These are phyloP conservation scores for Neoarthrinium moseri DNA, from an alignment of 2,329 filamentous ascomycete species.

Conservation along the genomic window DNA sequence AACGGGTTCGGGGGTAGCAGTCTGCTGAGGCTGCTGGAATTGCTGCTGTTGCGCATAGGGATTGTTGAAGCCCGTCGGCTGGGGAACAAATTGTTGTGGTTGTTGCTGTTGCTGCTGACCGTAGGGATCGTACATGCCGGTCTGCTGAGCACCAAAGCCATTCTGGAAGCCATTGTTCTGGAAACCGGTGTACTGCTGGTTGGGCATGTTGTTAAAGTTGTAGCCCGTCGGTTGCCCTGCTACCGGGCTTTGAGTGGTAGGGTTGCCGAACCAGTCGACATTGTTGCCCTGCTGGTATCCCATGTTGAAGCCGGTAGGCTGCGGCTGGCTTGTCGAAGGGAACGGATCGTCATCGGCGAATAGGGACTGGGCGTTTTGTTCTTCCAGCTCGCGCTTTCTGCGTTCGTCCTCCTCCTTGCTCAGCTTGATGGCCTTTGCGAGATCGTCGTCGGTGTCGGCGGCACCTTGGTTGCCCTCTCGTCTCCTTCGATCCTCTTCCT, in stretches of 20 bases:
- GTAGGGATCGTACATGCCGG: constrained; percentile 70
- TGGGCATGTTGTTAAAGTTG: constrained; percentile 52
- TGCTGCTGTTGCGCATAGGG: constrained; percentile 51
- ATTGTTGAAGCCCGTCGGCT: constrained; percentile 50
- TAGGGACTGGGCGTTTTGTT: constrained; percentile 79
- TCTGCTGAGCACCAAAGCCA: constrained; percentile 66
- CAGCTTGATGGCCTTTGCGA: constrained; percentile 91
- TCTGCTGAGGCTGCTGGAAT: constrained; percentile 39
- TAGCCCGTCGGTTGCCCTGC: constrained; percentile 79
- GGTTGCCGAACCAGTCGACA: constrained; percentile 97
- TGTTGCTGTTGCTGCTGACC: constrained; percentile 52
- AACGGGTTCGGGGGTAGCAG: constrained; percentile 54
- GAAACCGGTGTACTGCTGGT: constrained; percentile 49
- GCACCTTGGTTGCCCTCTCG: constrained; percentile 61
- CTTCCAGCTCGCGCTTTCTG: constrained; percentile 81
- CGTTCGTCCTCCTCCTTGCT: constrained; percentile 94
- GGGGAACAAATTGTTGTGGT: constrained; percentile 12
- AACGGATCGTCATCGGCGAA: constrained; percentile 77
- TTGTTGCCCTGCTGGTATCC: constrained; percentile 96
- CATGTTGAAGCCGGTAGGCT: constrained; percentile 89
- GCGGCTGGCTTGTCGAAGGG: constrained; percentile 57
- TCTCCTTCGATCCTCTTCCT: constrained; percentile 82
- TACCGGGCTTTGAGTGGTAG: constrained; percentile 74
- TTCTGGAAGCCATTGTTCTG: constrained; percentile 63
- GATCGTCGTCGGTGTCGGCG: constrained; percentile 72